These are phyloP conservation scores for Mucor irregularis DNA, from an alignment of 371 early-diverging fungal genomes.

Conservation along the genomic window DNA sequence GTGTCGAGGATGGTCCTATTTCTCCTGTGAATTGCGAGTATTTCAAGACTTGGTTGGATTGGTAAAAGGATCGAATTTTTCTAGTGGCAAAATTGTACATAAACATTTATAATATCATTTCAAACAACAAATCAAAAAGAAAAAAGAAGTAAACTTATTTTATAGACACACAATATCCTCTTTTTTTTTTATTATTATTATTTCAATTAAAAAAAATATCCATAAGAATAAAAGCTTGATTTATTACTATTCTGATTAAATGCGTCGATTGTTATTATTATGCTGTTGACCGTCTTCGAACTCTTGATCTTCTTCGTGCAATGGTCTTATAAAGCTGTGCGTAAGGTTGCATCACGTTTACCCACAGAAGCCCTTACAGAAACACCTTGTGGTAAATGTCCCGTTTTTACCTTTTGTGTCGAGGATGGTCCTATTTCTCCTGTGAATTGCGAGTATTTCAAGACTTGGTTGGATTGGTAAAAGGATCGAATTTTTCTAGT, in stretches of 20 bases:
- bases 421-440: constrained; percentile 78
- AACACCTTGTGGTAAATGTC: constrained; percentile 86
- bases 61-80: constrained; percentile 19
- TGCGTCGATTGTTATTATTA: background rate
- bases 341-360: constrained; percentile 50
- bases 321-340: constrained; percentile 79
- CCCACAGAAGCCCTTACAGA: constrained; percentile 64
- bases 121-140: background rate
- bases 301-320: constrained; percentile 38
- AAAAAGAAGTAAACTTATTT: background rate
- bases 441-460: constrained; percentile 73
- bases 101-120: background rate
- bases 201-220: too few relatives aligned
- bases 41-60: constrained; percentile 75
- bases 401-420: constrained; percentile 69
- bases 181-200: background rate
- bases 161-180: background rate
- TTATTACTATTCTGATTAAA: too few relatives aligned
- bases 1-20: constrained; percentile 72
- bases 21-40: constrained; percentile 79
- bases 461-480: constrained; percentile 71
- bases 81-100: background rate
- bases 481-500: background rate
- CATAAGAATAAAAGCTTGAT: too few relatives aligned
- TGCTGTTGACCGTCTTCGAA: constrained; percentile 13